A percentile compares a stretch with the other conserved stretches of the same genome.
phyloP scores from a whole-genome alignment of 495 filamentous ascomycete species.

The Trichoderma reesei region DNA sequence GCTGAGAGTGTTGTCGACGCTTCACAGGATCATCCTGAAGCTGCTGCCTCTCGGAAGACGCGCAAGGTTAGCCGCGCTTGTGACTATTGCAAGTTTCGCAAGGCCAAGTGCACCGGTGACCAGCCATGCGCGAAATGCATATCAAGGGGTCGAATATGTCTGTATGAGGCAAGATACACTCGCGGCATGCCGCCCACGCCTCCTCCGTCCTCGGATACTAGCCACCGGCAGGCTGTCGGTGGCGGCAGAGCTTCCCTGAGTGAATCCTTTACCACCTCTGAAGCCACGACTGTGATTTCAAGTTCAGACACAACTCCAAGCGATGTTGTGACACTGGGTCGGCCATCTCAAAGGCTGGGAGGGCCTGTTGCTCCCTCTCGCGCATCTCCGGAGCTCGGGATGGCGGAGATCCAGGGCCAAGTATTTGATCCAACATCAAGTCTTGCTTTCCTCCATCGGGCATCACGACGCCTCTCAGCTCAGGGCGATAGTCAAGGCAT shows the following conservation, averaged over 20 bases:
- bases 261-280: constrained; percentile 3
- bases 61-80: constrained; percentile 34
- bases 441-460: constrained; percentile 37
- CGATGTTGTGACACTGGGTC: constrained; percentile 11
- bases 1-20: neutral
- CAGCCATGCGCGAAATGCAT: constrained; percentile 35
- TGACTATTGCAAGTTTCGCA: constrained; percentile 39
- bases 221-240: neutral
- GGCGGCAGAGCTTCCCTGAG: neutral
- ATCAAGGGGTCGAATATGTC: constrained; percentile 30
- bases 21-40: neutral
- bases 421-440: constrained; percentile 38
- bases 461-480: constrained; percentile 23
- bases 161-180: constrained; percentile 37
- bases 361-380: constrained; percentile 17
- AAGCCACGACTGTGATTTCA: neutral
- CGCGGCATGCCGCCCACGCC: constrained; percentile 36
- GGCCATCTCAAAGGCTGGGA: too few species aligned
- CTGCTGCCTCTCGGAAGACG: neutral
- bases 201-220: neutral
- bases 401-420: constrained; percentile 35
- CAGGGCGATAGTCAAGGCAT: neutral
- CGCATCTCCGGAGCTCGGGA: constrained; percentile 31
- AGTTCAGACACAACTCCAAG: constrained; percentile 7
- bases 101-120: constrained; percentile 37